Base-by-base conservation (phyloP, 2,329 filamentous ascomycete species). In the Cladophialophora immunda region DNA sequence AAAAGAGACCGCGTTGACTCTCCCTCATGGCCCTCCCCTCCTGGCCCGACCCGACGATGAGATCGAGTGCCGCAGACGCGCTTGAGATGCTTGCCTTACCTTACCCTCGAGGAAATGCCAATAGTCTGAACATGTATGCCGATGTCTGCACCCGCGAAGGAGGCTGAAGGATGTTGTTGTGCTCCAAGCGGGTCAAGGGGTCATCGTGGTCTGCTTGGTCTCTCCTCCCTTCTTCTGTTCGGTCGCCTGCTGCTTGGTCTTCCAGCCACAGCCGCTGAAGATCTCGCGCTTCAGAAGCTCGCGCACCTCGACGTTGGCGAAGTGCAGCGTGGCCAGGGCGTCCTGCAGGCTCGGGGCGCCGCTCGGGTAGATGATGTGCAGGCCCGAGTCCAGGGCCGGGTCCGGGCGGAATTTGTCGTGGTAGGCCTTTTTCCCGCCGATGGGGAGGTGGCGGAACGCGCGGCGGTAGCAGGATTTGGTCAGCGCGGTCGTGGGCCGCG, bases 331-430 rank as follows among this genome's bases (percentile, higher is more conserved):
- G 1, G 77, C 77, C 11, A 77, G 32, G 34, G 78, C 70, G 41
- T 78, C 73, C 19, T 75, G 70, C 2, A 74, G 69, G 4, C 76
- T 72, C 0, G 78, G 77, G 4, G 76, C 53, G 1, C 75, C 75
- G 1, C 72, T 67, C 4, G 78, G 78, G 56, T 80, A 81, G 9
- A 81, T 71, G 41, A 81, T 57, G 62, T 77, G 77, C 5, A 81
- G 67, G 0, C 71, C 73, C 0, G 76, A 74, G 9, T 77, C 76
- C 41, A 78, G 73, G 0, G 41, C 50, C 2, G 73, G 60, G 52
- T 81, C 79, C 0, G 79, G 78, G 1, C 72, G 72, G 63, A 79
- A 80, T 57, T 80, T 80, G 58, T 81, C 79, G 66, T 78, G 73
- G 57, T 79, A 80, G 0, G 74, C 76, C 65, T 79, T 80, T 71